Base-by-base conservation (phyloP, 1,139 yeast genomes). In the Zygoascus hellenicus region DNA sequence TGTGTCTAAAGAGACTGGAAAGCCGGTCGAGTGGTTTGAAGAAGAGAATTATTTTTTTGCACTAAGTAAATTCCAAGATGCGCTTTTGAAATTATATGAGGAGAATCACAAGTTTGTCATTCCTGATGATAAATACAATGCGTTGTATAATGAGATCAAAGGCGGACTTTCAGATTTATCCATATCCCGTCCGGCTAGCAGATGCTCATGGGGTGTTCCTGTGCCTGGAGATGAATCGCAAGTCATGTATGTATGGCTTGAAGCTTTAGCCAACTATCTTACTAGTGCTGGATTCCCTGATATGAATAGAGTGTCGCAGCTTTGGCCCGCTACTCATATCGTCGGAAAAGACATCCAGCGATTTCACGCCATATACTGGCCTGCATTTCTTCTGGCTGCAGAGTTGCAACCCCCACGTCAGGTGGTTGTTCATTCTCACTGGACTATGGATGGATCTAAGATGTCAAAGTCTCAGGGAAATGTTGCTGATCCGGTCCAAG, bases 281-380 rank as follows among this genome's bases (percentile, higher is more conserved):
- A 86, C 97, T 0, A 78, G 88, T 0, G 72, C 82, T 3, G 89
- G 87, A 1, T 85, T 79, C 50, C 82, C 87, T 3, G 41, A 48
- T 42, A 50, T 48, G 19, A 22, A 49, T 7, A 52, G 49, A 5
- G 52, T 47, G n/a, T 47, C 48, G 16, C 49, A 54, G 31, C 31
- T 49, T 43, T 80, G 82, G 80, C 84, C 83, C 0, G 78, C 72
- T 0, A 79, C 82, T 0, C 97, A 92, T 63, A 71, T 92, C 1
- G 77, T 92, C 33, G 99, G 99, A 1, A 92, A 92, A 59, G 99
- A 92, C 63, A 92, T 92, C 45, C 74, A 80, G 43, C 56, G 78
- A 51, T 92, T 92, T 66, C 98, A 94, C 61, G 81, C 94, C 57
- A 77, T 90, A 14, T 89, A 88, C 61, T 92, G 98, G 98, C 98